Evolutionary conservation across 768 basidiomycete species (phyloP), one percentile per base, ranked within the genome.

Genomic region (Auricularia cornea): DNA sequence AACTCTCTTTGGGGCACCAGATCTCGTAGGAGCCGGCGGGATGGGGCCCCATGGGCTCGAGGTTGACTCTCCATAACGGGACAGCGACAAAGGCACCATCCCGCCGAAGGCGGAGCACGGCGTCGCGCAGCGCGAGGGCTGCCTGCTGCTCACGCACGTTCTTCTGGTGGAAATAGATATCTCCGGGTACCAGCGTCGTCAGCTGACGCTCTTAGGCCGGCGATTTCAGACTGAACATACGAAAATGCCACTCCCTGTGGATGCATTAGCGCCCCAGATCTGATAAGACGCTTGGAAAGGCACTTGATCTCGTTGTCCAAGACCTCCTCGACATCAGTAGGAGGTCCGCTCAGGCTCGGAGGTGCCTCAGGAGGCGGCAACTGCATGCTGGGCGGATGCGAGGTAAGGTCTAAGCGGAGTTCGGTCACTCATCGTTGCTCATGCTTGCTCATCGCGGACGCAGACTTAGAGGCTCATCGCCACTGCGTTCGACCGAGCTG

Each of bases 11-110:
- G 1, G 90, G 90, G 29, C 80, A 85, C 90, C 90, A 92, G 23
- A 91, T 85, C 68, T 91, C 90, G 68, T 90, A 91, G 0, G 89
- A 90, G 3, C 90, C 90, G 60, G 84, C 82, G 3, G 89, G 89
- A 74, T 92, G 90, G 18, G 89, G 89, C 0, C 90, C 89, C 3
- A 85, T 82, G 2, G 89, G 89, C 2, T 73, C 81, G 2, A 76
- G 79, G 70, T 91, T 89, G 38, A 92, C 86, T 32, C 86, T 80
- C 70, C 81, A 87, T 30, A 88, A 77, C 8, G 90, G 90, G 1
- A 90, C 90, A 1, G 89, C 90, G 10, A 91, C 83, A 67, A 91
- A 92, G 1, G 89, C 89, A 1, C 89, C 89, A 60, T 90, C 86
- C 18, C 84, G 80, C 31, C 90, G 79, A 59, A 91, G 78, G 4